phyloP scores from a whole-genome alignment of 116 monocot species.

The Thalassia testudinum region DNA sequence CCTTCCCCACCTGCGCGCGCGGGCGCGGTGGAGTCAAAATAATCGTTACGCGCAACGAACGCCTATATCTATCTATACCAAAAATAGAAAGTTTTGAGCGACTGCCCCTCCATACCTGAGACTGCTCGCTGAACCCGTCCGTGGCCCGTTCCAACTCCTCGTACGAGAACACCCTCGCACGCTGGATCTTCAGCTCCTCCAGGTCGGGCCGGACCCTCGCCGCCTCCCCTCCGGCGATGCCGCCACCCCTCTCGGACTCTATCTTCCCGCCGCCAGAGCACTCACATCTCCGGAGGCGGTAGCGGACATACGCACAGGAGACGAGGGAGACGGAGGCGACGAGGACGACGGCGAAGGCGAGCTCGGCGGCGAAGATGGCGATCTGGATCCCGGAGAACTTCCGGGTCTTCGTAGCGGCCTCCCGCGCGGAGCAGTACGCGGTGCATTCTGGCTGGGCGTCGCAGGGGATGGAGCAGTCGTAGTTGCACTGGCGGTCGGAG shows the following conservation, averaged over 20 bases:
- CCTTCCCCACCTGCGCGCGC: constrained; percentile 91
- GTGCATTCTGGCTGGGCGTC: constrained; percentile 18
- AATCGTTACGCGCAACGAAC: too few relatives aligned
- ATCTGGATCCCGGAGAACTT: constrained; percentile 33
- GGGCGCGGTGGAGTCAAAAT: too few relatives aligned
- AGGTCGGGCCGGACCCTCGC: constrained; percentile 37
- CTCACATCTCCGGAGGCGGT: constrained; percentile 27
- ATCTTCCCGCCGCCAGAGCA: constrained; percentile 17
- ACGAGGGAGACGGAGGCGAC: constrained; percentile 29
- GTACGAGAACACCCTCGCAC: constrained; percentile 69
- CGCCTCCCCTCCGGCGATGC: constrained; percentile 24
- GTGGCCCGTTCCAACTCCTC: constrained; percentile 87
- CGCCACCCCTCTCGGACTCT: constrained; percentile 1
- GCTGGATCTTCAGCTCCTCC: constrained; percentile 64
- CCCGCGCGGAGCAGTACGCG: constrained; percentile 20
- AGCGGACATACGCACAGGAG: constrained; percentile 43
- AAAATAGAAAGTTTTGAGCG: too few relatives aligned
- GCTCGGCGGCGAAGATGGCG: constrained; percentile 60
- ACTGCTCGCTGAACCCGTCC: constrained; percentile 62
- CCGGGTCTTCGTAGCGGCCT: constrained; percentile 7
- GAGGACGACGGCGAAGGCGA: constrained; percentile 55
- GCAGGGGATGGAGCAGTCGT: constrained; percentile 58
- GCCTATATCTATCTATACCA: too few relatives aligned
- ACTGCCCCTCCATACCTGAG: constrained; percentile 80
- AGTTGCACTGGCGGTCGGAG: constrained; percentile 42